Conservation (phyloP, 345 rosid genomes). For the Boechera stricta region DNA sequence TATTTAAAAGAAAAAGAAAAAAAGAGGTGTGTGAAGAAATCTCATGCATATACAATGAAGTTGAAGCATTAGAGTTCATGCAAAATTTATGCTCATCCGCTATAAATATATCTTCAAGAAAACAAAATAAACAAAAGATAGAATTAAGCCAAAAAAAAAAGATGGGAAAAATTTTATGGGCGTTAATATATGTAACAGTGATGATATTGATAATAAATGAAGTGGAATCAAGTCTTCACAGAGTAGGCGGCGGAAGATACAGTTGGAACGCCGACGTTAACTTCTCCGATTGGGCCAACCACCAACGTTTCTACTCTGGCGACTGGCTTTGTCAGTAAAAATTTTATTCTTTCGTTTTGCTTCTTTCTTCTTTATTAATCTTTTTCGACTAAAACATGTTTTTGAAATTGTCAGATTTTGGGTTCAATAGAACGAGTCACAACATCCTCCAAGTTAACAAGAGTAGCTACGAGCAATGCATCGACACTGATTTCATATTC, state of each 20-base stretch:
- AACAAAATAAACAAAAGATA: background rate
- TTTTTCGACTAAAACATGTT: background rate
- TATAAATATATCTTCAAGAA: constrained; percentile 26
- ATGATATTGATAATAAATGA: background rate
- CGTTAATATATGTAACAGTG: constrained; percentile 2
- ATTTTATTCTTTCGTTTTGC: background rate
- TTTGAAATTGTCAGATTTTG: constrained; percentile 45
- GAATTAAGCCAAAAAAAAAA: background rate
- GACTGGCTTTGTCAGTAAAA: constrained; percentile 64
- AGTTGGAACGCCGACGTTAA: constrained; percentile 56
- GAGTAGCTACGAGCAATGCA: constrained; percentile 61
- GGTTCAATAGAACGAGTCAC: constrained; percentile 51
- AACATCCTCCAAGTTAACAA: constrained; percentile 68
- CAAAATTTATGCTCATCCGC: constrained; percentile 7
- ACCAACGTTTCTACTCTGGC: constrained; percentile 54
- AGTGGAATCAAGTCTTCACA: constrained; percentile 53
- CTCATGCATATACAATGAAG: constrained; percentile 38
- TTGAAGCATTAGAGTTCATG: constrained; percentile 27
- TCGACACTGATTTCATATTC: constrained; percentile 49
- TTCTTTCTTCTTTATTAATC: background rate
- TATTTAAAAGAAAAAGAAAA: background rate
- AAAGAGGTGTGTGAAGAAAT: constrained; percentile 18
- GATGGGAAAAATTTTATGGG: constrained; percentile 26
- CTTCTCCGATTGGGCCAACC: constrained; percentile 58
- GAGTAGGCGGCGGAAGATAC: constrained; percentile 64